These are phyloP conservation scores for Arthrocladium fulminans DNA, from an alignment of 2,329 filamentous ascomycete species.

Conservation along the genomic window DNA sequence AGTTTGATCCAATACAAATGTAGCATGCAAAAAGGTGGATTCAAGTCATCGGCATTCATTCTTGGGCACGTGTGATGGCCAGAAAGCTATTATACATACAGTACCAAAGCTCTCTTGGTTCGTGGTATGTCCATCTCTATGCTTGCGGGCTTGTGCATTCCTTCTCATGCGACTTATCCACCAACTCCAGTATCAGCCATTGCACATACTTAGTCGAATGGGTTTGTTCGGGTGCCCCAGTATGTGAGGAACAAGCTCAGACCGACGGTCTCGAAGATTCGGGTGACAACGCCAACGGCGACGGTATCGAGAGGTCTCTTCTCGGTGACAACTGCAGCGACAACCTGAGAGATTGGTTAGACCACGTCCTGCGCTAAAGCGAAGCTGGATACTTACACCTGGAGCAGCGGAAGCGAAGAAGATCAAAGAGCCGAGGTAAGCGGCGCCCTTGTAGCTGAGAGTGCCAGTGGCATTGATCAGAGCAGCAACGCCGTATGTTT, in stretches of 20 bases:
- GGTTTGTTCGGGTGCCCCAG: slow-evolving; percentile 94
- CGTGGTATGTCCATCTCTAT: slow-evolving; percentile 1
- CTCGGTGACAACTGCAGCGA: slow-evolving; percentile 79
- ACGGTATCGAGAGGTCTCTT: slow-evolving; percentile 87
- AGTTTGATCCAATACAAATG: too few species aligned
- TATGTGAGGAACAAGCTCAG: slow-evolving; percentile 87
- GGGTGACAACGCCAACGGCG: slow-evolving; percentile 72
- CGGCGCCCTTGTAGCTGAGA: slow-evolving; percentile 91
- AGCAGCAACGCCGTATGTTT: slow-evolving; percentile 82
- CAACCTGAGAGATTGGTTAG: slow-evolving; percentile 51
- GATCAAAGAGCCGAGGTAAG: slow-evolving; percentile 83
- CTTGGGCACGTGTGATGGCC: slow-evolving; percentile 7
- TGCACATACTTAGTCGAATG: slow-evolving; percentile 57
- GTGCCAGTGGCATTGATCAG: slow-evolving; percentile 92
- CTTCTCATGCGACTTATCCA: background rate
- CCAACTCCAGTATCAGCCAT: slow-evolving; percentile 5
- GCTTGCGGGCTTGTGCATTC: slow-evolving; percentile 5
- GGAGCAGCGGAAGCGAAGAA: slow-evolving; percentile 62
- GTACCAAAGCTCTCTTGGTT: background rate
- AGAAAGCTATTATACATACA: slow-evolving; percentile 10
- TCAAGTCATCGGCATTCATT: slow-evolving; percentile 2
- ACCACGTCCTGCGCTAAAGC: slow-evolving; percentile 6
- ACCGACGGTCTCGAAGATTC: slow-evolving; percentile 86
- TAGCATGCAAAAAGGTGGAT: background rate
- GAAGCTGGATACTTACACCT: slow-evolving; percentile 3